Evolutionary conservation across 495 filamentous ascomycete species (phyloP), one percentile per base, ranked within the genome.

Genomic region (Apodospora peruviana): DNA sequence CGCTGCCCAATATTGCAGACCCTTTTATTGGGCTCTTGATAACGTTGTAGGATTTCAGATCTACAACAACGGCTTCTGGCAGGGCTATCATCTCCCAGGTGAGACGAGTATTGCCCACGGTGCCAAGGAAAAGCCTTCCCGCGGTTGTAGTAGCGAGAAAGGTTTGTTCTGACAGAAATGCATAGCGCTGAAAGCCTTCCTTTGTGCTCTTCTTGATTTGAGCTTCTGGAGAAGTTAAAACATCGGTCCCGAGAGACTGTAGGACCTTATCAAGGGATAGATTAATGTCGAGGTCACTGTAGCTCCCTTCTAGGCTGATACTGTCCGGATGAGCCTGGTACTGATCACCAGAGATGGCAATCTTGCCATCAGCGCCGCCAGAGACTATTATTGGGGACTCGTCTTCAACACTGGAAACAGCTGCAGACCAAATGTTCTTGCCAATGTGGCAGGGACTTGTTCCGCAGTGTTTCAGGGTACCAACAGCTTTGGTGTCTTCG

Each of bases 401-500:
- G 5, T 64, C 50, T 23, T 58, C 49, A 7, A 43, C 45, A 12
- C 27, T 53, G n/a, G 55, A 52, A 8, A 85, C 58, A 10, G 79
- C 81, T 21, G 80, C 66, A 1, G 88, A 84, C 90, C 90, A 96
- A n/a, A 96, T 82, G 58, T 96, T 87, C 63, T 96, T 97, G 23
- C 93, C 91, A 23, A 67, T 72, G 60, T 98, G 93, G 40, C 76
- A 80, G 16, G 71, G 66, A 32, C 76, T 74, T 11, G 76, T 80
- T 2, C 68, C 62, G 9, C 71, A 63, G 21, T 85, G 73, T 7
- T 47, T 67, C 25, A 93, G 65, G 2, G 67, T 61, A 17, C 60
- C 62, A 2, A 40, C 18, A n/a, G 21, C 47, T 29, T 21, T 40
- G 24, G 48, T 40, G 19, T 53, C 29, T n/a, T 47, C 36, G 10